Conservation (phyloP, 163 green algal species). For the Prototheca cutis region DNA sequence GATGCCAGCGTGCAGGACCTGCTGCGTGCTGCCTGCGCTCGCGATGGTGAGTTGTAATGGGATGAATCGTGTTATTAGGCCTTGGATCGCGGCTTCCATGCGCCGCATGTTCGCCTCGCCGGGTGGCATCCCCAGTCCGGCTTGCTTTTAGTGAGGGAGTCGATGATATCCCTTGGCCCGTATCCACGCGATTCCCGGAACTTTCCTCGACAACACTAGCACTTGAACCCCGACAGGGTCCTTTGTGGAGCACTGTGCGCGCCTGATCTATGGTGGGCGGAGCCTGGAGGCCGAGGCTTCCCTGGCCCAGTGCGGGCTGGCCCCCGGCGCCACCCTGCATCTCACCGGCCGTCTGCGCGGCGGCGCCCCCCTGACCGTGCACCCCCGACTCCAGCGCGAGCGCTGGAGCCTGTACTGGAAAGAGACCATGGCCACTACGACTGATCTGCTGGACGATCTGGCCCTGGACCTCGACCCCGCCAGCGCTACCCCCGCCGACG, state of each 20-base stretch:
- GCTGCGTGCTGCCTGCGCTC: not conserved
- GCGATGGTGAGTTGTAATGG: not conserved
- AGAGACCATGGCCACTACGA: slow-evolving; percentile 61
- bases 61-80: too few relatives aligned
- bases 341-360: slow-evolving; percentile 13
- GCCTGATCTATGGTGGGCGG: not conserved
- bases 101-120: too few relatives aligned
- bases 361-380: slow-evolving; percentile 30
- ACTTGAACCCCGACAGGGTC: not conserved
- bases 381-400: slow-evolving; percentile 62
- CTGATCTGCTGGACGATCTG: slow-evolving; percentile 38
- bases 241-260: not conserved
- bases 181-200: too few relatives aligned
- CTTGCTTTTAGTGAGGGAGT: too few relatives aligned
- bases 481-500: not conserved
- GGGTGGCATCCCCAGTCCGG: too few relatives aligned
- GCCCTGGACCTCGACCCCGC: slow-evolving; percentile 26
- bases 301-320: not conserved
- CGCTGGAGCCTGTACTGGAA: slow-evolving; percentile 84
- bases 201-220: too few relatives aligned
- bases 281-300: not conserved
- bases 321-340: slow-evolving; percentile 8
- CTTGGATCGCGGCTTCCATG: too few relatives aligned
- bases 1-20: not conserved
- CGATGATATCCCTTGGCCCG: too few relatives aligned